Conservation (phyloP, 2,329 filamentous ascomycete species). For the Diaporthe ampelina region DNA sequence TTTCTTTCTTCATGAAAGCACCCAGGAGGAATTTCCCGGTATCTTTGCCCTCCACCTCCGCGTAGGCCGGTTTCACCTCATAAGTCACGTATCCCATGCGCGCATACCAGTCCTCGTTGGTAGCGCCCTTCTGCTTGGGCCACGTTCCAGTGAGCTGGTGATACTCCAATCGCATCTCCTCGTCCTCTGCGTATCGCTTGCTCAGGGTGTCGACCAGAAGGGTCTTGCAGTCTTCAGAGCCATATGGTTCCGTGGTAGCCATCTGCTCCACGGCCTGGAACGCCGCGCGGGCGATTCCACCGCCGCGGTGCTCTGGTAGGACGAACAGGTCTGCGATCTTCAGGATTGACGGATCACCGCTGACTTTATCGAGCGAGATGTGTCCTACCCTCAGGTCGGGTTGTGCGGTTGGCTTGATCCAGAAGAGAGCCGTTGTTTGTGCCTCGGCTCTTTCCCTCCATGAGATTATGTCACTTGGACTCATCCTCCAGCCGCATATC, state of each 20-base stretch:
- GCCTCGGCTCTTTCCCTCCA: slow-evolving; percentile 34
- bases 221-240: slow-evolving; percentile 39
- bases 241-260: slow-evolving; percentile 41
- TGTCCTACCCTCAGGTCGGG: slow-evolving; percentile 35
- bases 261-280: slow-evolving; percentile 38
- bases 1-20: slow-evolving; percentile 18
- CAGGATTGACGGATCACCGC: slow-evolving; percentile 23
- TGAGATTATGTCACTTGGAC: slow-evolving; percentile 1
- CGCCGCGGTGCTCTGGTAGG: slow-evolving; percentile 38
- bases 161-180: slow-evolving; percentile 35
- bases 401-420: slow-evolving; percentile 34
- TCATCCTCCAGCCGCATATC: slow-evolving; percentile 40
- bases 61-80: slow-evolving; percentile 34
- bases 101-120: slow-evolving; percentile 41
- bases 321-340: slow-evolving; percentile 42
- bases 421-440: slow-evolving; percentile 33
- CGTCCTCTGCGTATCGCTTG: slow-evolving; percentile 41
- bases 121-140: slow-evolving; percentile 22
- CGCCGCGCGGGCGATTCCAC: slow-evolving; percentile 38
- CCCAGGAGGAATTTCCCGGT: not conserved
- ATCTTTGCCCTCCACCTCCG: not conserved
- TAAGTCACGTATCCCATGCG: slow-evolving; percentile 42
- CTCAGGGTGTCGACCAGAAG: slow-evolving; percentile 40
- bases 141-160: not conserved
- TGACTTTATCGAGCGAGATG: slow-evolving; percentile 38